A percentile compares a stretch with the other conserved stretches of the same genome.
Evolutionary conservation across 2,329 filamentous ascomycete genomes (phyloP).

Genomic region (Penicillium griseofulvum): DNA sequence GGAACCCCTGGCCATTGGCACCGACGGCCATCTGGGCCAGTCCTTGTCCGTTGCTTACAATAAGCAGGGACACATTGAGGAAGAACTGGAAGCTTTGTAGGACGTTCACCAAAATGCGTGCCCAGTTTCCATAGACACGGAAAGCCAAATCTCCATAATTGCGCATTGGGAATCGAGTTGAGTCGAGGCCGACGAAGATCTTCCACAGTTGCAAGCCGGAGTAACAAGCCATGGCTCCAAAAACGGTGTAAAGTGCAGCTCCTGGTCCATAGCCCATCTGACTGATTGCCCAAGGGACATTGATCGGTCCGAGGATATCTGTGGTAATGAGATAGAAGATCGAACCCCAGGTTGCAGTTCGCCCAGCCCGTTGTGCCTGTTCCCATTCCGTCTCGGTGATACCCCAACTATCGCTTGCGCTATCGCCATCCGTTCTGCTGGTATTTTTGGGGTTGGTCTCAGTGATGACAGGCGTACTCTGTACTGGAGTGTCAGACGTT

Average conservation of each 20-base stretch:
- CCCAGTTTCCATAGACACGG: slow-evolving; percentile 46
- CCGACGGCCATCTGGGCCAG: slow-evolving; percentile 47
- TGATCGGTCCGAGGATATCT: slow-evolving; percentile 48
- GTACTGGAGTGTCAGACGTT: background rate
- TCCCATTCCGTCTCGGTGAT: slow-evolving; percentile 42
- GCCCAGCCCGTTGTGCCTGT: slow-evolving; percentile 46
- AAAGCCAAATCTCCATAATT: slow-evolving; percentile 52
- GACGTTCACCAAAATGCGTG: slow-evolving; percentile 50
- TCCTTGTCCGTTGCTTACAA: slow-evolving; percentile 38
- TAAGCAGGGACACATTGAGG: slow-evolving; percentile 25
- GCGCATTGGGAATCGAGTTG: slow-evolving; percentile 47
- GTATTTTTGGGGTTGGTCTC: background rate
- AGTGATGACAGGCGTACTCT: too few species aligned
- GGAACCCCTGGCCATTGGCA: slow-evolving; percentile 28
- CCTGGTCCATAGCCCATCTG: slow-evolving; percentile 47
- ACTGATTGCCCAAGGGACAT: slow-evolving; percentile 30
- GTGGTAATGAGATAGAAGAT: slow-evolving; percentile 53
- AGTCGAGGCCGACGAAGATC: slow-evolving; percentile 48
- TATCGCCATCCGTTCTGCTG: background rate
- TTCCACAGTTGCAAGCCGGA: slow-evolving; percentile 47
- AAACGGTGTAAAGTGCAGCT: slow-evolving; percentile 37
- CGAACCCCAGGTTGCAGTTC: slow-evolving; percentile 49
- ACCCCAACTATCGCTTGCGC: background rate
- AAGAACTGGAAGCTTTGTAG: slow-evolving; percentile 38
- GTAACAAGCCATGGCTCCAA: slow-evolving; percentile 43